These are phyloP conservation scores for Pichia occidentalis DNA, from an alignment of 805 yeast species.

Conservation along the genomic window DNA sequence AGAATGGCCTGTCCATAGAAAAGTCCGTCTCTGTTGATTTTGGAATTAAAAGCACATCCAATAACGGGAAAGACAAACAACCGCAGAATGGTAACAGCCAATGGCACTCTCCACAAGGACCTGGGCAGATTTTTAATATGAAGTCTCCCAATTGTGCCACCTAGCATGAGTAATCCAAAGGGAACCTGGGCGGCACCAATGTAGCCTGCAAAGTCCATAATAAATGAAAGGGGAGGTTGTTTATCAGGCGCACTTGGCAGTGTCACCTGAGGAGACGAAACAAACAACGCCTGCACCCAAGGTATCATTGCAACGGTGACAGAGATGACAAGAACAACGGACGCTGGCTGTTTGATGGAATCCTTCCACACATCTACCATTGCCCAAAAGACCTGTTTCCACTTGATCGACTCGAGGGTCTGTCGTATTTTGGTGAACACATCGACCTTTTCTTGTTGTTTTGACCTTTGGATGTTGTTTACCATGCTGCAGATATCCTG, in stretches of 20 bases:
- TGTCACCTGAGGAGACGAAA: constrained; percentile 37
- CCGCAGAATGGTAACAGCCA: constrained; percentile 49
- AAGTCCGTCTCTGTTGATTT: constrained; percentile 57
- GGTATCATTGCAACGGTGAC: constrained; percentile 77
- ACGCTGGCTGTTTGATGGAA: constrained; percentile 64
- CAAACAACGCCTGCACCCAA: constrained; percentile 70
- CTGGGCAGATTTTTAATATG: constrained; percentile 51
- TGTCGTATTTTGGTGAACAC: background rate
- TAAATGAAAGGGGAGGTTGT: constrained; percentile 73
- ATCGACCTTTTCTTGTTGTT: background rate
- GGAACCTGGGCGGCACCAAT: constrained; percentile 88
- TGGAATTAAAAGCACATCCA: constrained; percentile 64
- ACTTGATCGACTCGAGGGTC: constrained; percentile 8
- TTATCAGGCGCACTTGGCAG: constrained; percentile 79
- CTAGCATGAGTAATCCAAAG: constrained; percentile 70
- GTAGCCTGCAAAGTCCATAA: constrained; percentile 76
- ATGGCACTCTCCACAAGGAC: constrained; percentile 66
- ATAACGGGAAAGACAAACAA: constrained; percentile 71
- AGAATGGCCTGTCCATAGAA: constrained; percentile 53
- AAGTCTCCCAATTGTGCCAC: constrained; percentile 82
- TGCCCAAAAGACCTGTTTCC: constrained; percentile 7
- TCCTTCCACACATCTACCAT: constrained; percentile 20
- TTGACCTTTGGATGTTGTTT: constrained; percentile 14
- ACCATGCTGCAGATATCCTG: background rate
- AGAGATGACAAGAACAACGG: constrained; percentile 60